phyloP scores from a whole-genome alignment of 2,329 filamentous ascomycete genomes.

The Thielaviopsis populi region DNA sequence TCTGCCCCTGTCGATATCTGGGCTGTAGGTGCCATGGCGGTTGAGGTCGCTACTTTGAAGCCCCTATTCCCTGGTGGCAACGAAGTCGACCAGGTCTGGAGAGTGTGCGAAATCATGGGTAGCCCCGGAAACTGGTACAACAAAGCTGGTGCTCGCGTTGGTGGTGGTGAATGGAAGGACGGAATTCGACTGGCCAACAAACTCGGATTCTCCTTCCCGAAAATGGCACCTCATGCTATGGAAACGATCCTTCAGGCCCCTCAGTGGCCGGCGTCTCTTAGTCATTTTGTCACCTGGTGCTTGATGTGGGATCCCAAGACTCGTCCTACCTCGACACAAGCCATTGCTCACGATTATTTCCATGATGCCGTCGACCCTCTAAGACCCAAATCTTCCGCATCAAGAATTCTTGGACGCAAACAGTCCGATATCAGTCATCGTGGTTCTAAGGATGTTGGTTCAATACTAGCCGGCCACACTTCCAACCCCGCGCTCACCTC shows the following conservation, averaged over 20 bases:
- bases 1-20: conserved; percentile 97
- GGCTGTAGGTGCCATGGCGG: conserved; percentile 96
- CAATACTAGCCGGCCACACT: conserved; percentile 12
- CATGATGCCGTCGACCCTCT: conserved; percentile 80
- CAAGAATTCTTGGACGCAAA: conserved; percentile 74
- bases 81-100: conserved; percentile 97
- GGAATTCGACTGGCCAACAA: conserved; percentile 86
- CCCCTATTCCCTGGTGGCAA: conserved; percentile 94
- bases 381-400: conserved; percentile 77
- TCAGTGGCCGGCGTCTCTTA: conserved; percentile 79
- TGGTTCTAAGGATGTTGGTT: conserved; percentile 42
- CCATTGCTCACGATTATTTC: conserved; percentile 93
- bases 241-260: conserved; percentile 82
- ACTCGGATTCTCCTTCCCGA: conserved; percentile 95
- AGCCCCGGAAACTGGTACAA: conserved; percentile 97
- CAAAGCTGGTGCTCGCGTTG: conserved; percentile 72
- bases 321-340: conserved; percentile 81
- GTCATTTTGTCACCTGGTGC: conserved; percentile 94
- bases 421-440: conserved; percentile 66
- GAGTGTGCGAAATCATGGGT: conserved; percentile 98
- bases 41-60: conserved; percentile 92
- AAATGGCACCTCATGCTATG: conserved; percentile 96
- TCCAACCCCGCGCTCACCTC: conserved; percentile 36
- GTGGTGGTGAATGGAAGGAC: conserved; percentile 94
- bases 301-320: conserved; percentile 96